Base-by-base conservation (phyloP, 2,329 filamentous ascomycete species). In the Balansia obtecta region DNA sequence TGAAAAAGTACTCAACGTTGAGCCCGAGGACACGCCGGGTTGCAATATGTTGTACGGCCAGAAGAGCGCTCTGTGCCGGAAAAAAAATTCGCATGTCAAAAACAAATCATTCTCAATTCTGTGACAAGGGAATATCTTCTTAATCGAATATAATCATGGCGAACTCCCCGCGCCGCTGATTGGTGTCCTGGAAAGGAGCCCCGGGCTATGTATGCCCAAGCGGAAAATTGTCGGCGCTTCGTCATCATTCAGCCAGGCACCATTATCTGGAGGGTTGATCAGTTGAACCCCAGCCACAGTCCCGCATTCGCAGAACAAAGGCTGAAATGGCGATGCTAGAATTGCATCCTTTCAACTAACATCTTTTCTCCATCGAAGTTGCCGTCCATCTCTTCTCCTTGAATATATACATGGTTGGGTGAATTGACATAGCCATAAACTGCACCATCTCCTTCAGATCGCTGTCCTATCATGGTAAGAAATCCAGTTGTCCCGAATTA, bases 181-280 rank as follows among this genome's bases (percentile, higher is more conserved):
- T 60, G 56, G 52, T 56, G 37, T 51, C n/a, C 37, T 10, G n/a
- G 22, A 55, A 55, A 47, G 55, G 57, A 27, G 27, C 27, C 27
- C 27, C 27, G 54, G 58, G 60, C 60, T 65, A 60, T 63, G 61
- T 65, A 60, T 63, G 61, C 59, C 52, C 48, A 43, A 15, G 46
- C 64, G 64, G 64, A 57, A 65, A 65, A 66, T 64, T 54, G 55
- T 66, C 63, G 64, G 64, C 60, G 58, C 50, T 60, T 64, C 61
- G 58, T 65, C 60, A 60, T 57, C 50, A 56, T 63, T 61, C 60
- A 63, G 63, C 22, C 27, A 32, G 63, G 64, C 61, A 62, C 57
- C 56, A 60, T 56, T 56, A 57, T 55, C 10, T 20, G 27, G 4
- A 45, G 5, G 13, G n/a, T 30, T 42, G 40, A 41, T 42, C 27